phyloP scores from a whole-genome alignment of 2,329 filamentous ascomycete genomes.

The Exophiala alcalophila region DNA sequence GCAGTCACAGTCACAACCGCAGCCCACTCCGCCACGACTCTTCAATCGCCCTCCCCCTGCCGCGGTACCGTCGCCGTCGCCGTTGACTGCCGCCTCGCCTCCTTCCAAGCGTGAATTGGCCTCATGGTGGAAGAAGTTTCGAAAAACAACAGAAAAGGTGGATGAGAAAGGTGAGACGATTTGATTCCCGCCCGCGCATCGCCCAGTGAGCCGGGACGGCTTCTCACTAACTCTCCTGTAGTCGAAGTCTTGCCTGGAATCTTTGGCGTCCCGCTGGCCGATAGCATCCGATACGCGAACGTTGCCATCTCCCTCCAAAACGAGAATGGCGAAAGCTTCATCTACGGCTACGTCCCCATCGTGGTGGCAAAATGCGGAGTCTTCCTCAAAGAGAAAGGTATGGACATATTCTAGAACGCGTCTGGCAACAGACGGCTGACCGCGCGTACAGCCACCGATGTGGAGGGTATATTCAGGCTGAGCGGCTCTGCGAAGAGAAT shows the following conservation, averaged over 20 bases:
- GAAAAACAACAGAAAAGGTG: slow-evolving; percentile 63
- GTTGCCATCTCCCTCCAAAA: slow-evolving; percentile 96
- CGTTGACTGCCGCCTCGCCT: slow-evolving; percentile 60
- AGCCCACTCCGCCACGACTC: slow-evolving; percentile 3
- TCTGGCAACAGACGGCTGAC: slow-evolving; percentile 33
- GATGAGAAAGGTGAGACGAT: slow-evolving; percentile 61
- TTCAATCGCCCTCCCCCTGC: slow-evolving; percentile 34
- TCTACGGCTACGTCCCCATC: slow-evolving; percentile 97
- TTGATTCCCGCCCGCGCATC: no score
- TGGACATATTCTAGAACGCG: slow-evolving; percentile 33
- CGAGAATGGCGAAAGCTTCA: slow-evolving; percentile 88
- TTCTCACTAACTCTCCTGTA: slow-evolving; percentile 18
- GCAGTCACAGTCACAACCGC: no score
- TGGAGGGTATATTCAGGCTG: slow-evolving; percentile 94
- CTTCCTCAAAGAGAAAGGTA: slow-evolving; percentile 96
- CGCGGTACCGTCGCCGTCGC: slow-evolving; percentile 40
- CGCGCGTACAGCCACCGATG: slow-evolving; percentile 69
- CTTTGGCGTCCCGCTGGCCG: slow-evolving; percentile 87
- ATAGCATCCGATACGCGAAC: slow-evolving; percentile 96
- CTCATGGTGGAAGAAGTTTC: slow-evolving; percentile 98
- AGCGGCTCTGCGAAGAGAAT: slow-evolving; percentile 97
- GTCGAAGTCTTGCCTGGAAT: slow-evolving; percentile 57
- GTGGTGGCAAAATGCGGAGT: slow-evolving; percentile 98
- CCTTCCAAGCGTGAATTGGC: slow-evolving; percentile 84
- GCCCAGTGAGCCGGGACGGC: no score